phyloP scores from a whole-genome alignment of 805 yeast species.

The Candida insectalens region DNA sequence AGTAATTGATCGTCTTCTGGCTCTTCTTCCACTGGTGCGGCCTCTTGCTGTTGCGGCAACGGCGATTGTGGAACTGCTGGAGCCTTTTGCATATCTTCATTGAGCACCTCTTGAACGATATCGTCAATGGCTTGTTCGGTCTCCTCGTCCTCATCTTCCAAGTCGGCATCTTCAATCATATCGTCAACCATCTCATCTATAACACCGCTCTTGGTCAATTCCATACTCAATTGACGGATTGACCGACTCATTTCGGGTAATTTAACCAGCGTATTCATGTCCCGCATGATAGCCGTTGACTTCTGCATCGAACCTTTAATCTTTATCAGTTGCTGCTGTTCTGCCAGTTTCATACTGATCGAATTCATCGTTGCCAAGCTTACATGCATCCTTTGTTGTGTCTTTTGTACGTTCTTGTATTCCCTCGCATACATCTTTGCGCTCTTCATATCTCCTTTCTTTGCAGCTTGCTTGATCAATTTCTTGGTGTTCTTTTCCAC shows the following conservation, averaged over 20 bases:
- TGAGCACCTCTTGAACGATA: constrained; percentile 38
- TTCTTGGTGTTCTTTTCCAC: constrained; percentile 68
- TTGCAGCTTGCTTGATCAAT: constrained; percentile 65
- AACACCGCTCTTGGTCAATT: constrained; percentile 75
- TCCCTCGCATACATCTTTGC: constrained; percentile 81
- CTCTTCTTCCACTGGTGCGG: constrained; percentile 12
- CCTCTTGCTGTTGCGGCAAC: constrained; percentile 26
- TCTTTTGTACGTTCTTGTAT: constrained; percentile 61
- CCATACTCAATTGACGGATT: constrained; percentile 80
- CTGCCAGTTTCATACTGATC: constrained; percentile 81
- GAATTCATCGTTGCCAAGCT: constrained; percentile 83
- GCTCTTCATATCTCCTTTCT: constrained; percentile 63
- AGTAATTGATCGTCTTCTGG: constrained; percentile 64
- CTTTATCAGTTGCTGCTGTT: constrained; percentile 79
- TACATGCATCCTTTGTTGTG: constrained; percentile 60
- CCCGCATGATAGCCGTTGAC: constrained; percentile 77
- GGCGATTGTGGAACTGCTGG: constrained; percentile 5
- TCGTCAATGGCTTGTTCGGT: constrained; percentile 49
- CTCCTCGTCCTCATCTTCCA: constrained; percentile 53
- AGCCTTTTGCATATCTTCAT: constrained; percentile 26
- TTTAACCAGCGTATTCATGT: constrained; percentile 68
- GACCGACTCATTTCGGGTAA: constrained; percentile 74
- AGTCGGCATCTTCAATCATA: constrained; percentile 61
- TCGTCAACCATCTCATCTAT: constrained; percentile 95
- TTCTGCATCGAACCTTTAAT: constrained; percentile 73